Base-by-base conservation (phyloP, 108 stramenopile species). In the Pseudonitzschia multistriata region DNA sequence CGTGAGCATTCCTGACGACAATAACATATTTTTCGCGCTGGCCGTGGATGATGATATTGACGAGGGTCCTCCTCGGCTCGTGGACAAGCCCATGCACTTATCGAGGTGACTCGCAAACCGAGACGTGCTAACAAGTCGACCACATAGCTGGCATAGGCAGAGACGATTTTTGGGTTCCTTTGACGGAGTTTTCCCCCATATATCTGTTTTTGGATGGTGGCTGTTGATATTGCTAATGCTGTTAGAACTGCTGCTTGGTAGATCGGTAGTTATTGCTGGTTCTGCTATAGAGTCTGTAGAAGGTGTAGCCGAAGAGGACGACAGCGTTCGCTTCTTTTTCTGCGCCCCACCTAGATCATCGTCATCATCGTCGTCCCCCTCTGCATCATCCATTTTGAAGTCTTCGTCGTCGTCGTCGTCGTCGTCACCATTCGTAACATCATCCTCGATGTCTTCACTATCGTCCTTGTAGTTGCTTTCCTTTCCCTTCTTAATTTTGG, bases 81-180 rank as follows among this genome's bases (percentile, higher is more conserved):
- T 78, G 22, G 77, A 78, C 21, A 78, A 62, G 3, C 77, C 77
- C 77, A 78, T 72, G 60, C 77, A 78, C 47, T 78, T 78, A 15
- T 78, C 77, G 59, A 78, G 61, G 40, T 78, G 77, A 25, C 54
- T 49, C 24, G 77, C 77, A 72, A 78, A 78, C 35, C 77, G 65
- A 33, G 52, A 49, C 6, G 77, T 63, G 49, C 77, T 78, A 2
- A 78, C 36, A 36, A 60, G 71, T 62, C 77, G 48, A 25, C 77
- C 66, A 36, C 77, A 78, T 35, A 78, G 33, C 34, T 49, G 40
- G 30, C 77, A 78, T 52, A 64, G 56, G 21, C 37, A 40, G 8
- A 61, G 37, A n/a, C 59, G 62, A 57, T 61, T 37, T 0, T 49
- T 67, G 34, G 71, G 77, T 62, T 78, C 77, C 36, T 78, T 78